A percentile compares a stretch with the other conserved stretches of the same genome.
phyloP scores from a whole-genome alignment of 768 basidiomycete species.

The Dentipellis fragilis region DNA sequence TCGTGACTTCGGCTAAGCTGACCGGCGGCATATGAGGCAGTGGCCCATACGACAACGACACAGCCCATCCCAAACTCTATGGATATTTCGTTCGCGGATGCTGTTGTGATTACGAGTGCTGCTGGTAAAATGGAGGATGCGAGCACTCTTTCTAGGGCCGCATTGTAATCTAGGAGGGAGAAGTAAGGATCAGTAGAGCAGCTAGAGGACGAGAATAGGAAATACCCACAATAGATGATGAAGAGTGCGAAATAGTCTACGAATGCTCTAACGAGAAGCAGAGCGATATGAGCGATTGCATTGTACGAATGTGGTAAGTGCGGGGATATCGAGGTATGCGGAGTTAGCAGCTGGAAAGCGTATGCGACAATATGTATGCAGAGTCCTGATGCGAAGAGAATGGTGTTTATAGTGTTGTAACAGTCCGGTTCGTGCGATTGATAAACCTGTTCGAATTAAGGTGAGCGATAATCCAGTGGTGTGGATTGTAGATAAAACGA shows the following conservation, averaged over 20 bases:
- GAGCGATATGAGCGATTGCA: neutral
- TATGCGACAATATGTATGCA: neutral
- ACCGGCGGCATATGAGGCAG: neutral
- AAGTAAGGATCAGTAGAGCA: neutral
- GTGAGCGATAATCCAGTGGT: neutral
- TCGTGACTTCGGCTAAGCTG: neutral
- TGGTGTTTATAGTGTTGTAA: neutral
- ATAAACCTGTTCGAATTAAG: neutral
- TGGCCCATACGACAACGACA: neutral
- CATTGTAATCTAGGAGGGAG: slow-evolving; percentile 20
- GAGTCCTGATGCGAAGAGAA: neutral
- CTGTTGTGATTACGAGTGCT: slow-evolving; percentile 9
- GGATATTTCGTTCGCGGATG: neutral
- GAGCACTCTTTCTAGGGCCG: slow-evolving; percentile 18
- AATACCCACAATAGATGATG: slow-evolving; percentile 6
- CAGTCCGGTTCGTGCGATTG: neutral
- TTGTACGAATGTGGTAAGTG: neutral
- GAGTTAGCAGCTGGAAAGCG: neutral
- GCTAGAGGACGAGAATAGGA: neutral
- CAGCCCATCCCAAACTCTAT: neutral
- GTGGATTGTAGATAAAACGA: neutral
- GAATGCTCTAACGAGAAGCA: neutral
- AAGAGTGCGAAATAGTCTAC: neutral
- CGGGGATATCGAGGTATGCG: neutral
- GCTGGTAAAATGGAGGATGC: slow-evolving; percentile 16